phyloP scores from a whole-genome alignment of 2,329 filamentous ascomycete genomes.

The Venturia nashicola region DNA sequence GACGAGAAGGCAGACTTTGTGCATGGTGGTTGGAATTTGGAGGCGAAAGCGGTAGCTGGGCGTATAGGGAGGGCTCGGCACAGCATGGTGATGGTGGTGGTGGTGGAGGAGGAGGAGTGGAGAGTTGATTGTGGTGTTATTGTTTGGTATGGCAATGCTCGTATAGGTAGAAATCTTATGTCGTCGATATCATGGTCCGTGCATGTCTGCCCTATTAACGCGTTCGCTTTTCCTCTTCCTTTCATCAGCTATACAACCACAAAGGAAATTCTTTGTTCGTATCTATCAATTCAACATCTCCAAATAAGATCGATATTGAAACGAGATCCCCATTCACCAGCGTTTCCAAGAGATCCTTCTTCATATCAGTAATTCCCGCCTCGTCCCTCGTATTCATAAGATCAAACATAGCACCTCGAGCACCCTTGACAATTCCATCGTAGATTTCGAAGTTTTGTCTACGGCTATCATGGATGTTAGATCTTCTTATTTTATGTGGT shows the following conservation, averaged over 20 bases:
- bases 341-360: background rate
- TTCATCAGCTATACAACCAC: too few relatives aligned
- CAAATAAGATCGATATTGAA: too few relatives aligned
- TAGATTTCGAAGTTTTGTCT: background rate
- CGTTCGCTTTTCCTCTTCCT: too few relatives aligned
- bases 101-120: background rate
- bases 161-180: background rate
- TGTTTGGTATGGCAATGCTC: conserved; percentile 7
- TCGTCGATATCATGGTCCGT: background rate
- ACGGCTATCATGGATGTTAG: background rate
- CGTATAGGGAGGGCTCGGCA: conserved; percentile 1
- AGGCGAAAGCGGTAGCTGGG: background rate
- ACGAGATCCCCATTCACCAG: background rate
- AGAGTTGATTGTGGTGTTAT: conserved; percentile 6
- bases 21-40: background rate
- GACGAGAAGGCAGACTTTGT: background rate
- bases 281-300: background rate
- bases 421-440: background rate
- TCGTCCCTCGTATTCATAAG: background rate
- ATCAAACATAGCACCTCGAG: background rate
- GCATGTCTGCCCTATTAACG: background rate
- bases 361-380: background rate
- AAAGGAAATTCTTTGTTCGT: too few relatives aligned
- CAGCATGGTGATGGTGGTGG: background rate
- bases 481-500: background rate